phyloP scores from a whole-genome alignment of 306 rosid genomes.

The Datisca glomerata region DNA sequence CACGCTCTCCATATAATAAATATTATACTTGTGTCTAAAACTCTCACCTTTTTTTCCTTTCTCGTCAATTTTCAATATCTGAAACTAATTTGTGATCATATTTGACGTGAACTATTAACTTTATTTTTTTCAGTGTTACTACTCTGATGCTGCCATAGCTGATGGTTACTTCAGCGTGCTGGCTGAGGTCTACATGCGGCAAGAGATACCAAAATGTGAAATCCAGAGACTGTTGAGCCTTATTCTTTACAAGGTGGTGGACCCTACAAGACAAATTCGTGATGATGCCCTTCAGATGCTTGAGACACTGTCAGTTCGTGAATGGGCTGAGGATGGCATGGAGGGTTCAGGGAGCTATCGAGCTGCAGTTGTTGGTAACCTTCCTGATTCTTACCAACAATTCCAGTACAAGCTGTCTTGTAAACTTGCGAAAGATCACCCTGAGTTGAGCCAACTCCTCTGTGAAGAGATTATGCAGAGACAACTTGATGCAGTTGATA shows the following conservation, averaged over 20 bases:
- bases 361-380: conserved; percentile 99
- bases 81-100: neutral
- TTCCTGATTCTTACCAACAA: conserved; percentile 99
- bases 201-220: conserved; percentile 98
- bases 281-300: conserved; percentile 99
- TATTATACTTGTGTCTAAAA: too few relatives aligned
- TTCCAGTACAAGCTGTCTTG: conserved; percentile 98
- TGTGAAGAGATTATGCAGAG: conserved; percentile 99
- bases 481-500: conserved; percentile 98
- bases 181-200: conserved; percentile 99
- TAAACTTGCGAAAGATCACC: conserved; percentile 99
- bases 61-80: neutral
- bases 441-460: conserved; percentile 93
- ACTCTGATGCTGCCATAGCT: conserved; percentile 95
- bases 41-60: too few relatives aligned
- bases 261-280: conserved; percentile 96
- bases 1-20: too few relatives aligned
- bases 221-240: conserved; percentile 90
- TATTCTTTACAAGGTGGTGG: conserved; percentile 98
- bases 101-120: conserved; percentile 9
- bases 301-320: conserved; percentile 95
- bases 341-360: conserved; percentile 95
- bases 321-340: conserved; percentile 97
- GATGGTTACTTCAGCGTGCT: conserved; percentile 99
- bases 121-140: conserved; percentile 60